phyloP scores from a whole-genome alignment of 2,329 filamentous ascomycete species.

The Lasiodiplodia sp. region DNA sequence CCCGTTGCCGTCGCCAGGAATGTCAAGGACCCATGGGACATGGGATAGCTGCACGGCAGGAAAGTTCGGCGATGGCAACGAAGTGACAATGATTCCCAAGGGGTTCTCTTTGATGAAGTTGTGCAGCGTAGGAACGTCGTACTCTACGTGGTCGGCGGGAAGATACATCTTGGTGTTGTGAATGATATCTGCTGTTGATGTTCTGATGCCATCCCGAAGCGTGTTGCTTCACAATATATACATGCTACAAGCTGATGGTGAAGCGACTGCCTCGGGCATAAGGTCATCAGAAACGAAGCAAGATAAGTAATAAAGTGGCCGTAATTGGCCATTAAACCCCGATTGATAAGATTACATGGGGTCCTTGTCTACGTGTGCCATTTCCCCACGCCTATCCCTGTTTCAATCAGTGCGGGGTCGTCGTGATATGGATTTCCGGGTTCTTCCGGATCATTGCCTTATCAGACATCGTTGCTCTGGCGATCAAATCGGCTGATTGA shows the following conservation, averaged over 20 bases:
- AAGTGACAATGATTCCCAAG: conserved; percentile 69
- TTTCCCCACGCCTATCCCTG: not conserved
- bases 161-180: conserved; percentile 61
- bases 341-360: not conserved
- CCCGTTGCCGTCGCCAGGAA: conserved; percentile 52
- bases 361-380: not conserved
- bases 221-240: not conserved
- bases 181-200: conserved; percentile 2
- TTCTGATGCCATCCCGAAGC: not conserved
- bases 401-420: not conserved
- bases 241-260: not conserved
- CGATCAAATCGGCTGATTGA: not conserved
- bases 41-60: conserved; percentile 66
- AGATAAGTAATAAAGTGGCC: conserved; percentile 3
- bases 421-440: not conserved
- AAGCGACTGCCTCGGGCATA: not conserved
- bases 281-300: not conserved
- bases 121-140: conserved; percentile 57
- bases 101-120: conserved; percentile 67
- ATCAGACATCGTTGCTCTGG: not conserved
- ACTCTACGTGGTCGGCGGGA: conserved; percentile 61
- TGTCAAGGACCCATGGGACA: conserved; percentile 67
- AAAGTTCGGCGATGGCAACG: conserved; percentile 58
- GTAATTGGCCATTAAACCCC: not conserved
- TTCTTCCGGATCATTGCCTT: not conserved